Conservation (phyloP, 495 filamentous ascomycete species). For the Sphaerosporella brunnea region DNA sequence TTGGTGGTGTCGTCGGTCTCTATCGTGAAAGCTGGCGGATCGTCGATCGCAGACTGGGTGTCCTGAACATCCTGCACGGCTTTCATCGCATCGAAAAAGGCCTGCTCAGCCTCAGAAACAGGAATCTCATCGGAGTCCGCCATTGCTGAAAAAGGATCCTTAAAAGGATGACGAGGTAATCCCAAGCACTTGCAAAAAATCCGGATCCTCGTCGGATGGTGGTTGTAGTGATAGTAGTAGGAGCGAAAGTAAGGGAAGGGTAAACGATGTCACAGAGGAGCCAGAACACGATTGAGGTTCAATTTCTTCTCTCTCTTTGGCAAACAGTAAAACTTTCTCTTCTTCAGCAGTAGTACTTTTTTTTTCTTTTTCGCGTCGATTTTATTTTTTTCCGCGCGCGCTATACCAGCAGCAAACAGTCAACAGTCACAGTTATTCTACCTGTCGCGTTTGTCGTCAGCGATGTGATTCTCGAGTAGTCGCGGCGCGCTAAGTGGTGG, state of each 20-base stretch:
- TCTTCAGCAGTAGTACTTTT: not conserved
- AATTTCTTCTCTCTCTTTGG: slow-evolving; percentile 5
- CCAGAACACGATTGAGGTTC: slow-evolving; percentile 5
- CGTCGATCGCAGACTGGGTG: slow-evolving; percentile 9
- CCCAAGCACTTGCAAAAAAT: slow-evolving; percentile 2
- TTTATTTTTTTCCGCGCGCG: not conserved
- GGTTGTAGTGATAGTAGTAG: slow-evolving; percentile 2
- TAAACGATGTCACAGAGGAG: slow-evolving; percentile 9
- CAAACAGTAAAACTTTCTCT: slow-evolving; percentile 1
- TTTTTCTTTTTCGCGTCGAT: not conserved
- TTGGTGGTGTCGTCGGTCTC: not conserved
- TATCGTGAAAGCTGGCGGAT: not conserved
- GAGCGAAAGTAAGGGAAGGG: slow-evolving; percentile 3
- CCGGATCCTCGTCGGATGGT: not conserved
- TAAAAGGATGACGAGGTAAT: too few relatives aligned
- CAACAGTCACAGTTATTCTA: slow-evolving; percentile 4
- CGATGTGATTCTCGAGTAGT: too few relatives aligned
- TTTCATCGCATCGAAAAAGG: slow-evolving; percentile 35
- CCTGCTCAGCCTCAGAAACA: slow-evolving; percentile 37
- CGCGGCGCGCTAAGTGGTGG: too few relatives aligned
- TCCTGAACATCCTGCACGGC: slow-evolving; percentile 16
- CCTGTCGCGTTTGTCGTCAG: slow-evolving; percentile 3
- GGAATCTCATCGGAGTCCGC: slow-evolving; percentile 7
- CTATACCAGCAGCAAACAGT: slow-evolving; percentile 4
- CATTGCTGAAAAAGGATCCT: not conserved